Base-by-base conservation (phyloP, 768 basidiomycete species). In the Imleria badia region DNA sequence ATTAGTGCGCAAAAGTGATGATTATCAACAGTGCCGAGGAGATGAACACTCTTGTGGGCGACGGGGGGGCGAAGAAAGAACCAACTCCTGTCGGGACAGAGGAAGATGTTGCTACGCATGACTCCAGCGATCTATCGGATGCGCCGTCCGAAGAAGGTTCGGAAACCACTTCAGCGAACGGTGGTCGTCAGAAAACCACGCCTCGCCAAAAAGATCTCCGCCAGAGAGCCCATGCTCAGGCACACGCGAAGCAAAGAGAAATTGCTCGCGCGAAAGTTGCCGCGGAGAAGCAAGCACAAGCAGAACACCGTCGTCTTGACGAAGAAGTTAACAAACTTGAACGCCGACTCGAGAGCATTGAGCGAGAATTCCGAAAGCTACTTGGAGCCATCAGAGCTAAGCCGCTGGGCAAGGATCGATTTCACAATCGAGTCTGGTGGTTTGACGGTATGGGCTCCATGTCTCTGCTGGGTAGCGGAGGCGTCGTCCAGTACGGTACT, bases 371-470 rank as follows among this genome's bases (percentile, higher is more conserved):
- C 75, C 80, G 97, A 59, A 89, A 94, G 69, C 79, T 92, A 45
- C 77, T 93, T 39, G 91, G 92, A 52, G 84, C 87, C 7, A 81
- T 94, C 45, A 81, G 97, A 49, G 86, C 91, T 20, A 89, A 93
- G 64, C 93, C 95, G 2, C 65, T 98, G 47, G 97, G 97, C 14
- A 81, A 82, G 58, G 97, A 99, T 68, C 81, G 97, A 49, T 99
- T 98, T 72, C 89, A 91, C 66, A 96, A 97, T 68, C 85, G 91
- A 31, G 78, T 97, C 55, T 99, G 96, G 96, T 99, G 96, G 96
- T 92, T 98, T 67, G 96, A 99, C 72, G 96, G 96, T 11, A 82
- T 94, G 79, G 96, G 96, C 8, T 85, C 87, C 6, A 87, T 86
- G 44, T 85, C 87, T 42, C 73, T 96, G 48, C 76, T 93, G 53